Evolutionary conservation across 345 rosid genomes (phyloP).

Genomic region (Citrus maxima): DNA sequence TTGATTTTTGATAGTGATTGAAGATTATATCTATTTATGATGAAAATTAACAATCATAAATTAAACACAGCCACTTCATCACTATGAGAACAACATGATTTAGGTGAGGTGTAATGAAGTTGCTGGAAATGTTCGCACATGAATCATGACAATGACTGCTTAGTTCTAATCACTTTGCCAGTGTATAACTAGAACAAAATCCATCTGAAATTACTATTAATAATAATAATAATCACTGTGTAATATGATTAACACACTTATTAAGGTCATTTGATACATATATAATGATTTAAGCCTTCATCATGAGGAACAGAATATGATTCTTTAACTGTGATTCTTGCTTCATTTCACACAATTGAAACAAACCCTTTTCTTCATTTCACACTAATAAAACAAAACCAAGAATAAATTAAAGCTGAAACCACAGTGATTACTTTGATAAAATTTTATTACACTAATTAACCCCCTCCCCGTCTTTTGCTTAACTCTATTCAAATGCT

Average conservation of each 20-base stretch:
- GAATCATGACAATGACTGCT: conserved; percentile 6
- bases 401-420: background rate
- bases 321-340: too few species aligned
- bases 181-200: background rate
- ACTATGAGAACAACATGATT: too few species aligned
- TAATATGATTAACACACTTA: background rate
- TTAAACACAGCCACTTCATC: too few species aligned
- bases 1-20: background rate
- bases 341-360: background rate
- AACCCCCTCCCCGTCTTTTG: background rate
- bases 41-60: too few species aligned
- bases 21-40: background rate
- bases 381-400: background rate
- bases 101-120: background rate
- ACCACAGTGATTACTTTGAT: background rate
- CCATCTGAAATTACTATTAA: background rate
- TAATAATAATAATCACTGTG: background rate
- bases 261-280: background rate
- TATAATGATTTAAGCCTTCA: background rate
- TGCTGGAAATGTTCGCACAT: background rate
- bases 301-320: background rate
- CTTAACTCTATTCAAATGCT: background rate
- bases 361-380: background rate
- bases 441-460: background rate
- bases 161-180: background rate